Conservation (phyloP, 345 rosid genomes). For the Excoecaria agallocha region DNA sequence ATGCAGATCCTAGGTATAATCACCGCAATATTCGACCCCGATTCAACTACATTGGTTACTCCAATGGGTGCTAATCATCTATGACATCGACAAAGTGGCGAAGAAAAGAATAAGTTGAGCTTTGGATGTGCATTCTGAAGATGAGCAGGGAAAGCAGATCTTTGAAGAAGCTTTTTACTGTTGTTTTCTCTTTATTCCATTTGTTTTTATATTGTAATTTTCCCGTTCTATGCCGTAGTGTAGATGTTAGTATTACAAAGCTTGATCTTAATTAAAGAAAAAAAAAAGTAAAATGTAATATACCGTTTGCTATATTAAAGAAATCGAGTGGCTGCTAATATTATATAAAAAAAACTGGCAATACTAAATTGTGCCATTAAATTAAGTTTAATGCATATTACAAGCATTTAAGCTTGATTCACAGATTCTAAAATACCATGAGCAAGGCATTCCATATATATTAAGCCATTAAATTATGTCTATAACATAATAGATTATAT, state of each 20-base stretch:
- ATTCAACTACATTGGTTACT: constrained; percentile 57
- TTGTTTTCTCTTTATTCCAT: neutral
- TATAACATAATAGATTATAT: too few relatives aligned
- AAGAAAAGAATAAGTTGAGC: constrained; percentile 5
- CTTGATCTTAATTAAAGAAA: too few relatives aligned
- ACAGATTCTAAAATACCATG: too few relatives aligned
- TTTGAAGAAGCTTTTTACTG: constrained; percentile 15
- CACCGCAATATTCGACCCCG: constrained; percentile 66
- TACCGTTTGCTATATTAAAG: neutral
- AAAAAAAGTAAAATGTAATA: neutral
- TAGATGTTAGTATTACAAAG: too few relatives aligned
- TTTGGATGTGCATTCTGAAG: constrained; percentile 15
- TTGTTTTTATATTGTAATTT: neutral
- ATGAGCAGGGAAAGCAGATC: constrained; percentile 1
- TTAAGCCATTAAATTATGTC: too few relatives aligned
- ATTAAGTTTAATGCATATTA: too few relatives aligned
- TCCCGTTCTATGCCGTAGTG: too few relatives aligned
- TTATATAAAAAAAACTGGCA: neutral
- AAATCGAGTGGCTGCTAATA: constrained; percentile 3
- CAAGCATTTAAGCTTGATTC: too few relatives aligned
- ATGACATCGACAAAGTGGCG: neutral
- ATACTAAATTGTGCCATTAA: too few relatives aligned
- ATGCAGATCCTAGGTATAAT: constrained; percentile 50
- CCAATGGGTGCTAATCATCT: constrained; percentile 30
- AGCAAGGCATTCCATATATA: too few relatives aligned